These are phyloP conservation scores for Strobilomyces confusus DNA, from an alignment of 768 basidiomycete species.

Conservation along the genomic window DNA sequence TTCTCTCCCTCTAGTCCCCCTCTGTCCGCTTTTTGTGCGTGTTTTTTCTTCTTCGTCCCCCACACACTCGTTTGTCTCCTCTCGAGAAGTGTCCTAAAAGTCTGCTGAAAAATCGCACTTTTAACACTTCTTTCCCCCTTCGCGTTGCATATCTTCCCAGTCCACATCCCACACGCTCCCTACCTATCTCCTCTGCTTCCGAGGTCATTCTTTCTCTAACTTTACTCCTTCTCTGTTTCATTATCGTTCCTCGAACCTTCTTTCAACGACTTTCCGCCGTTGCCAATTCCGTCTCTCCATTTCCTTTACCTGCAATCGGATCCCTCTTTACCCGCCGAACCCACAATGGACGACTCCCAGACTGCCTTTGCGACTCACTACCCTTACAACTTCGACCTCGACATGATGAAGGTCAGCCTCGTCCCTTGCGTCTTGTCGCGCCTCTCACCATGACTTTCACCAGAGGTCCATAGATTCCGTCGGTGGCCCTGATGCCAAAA, in stretches of 20 bases:
- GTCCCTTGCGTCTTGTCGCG: background rate
- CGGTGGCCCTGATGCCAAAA: slow-evolving; percentile 82
- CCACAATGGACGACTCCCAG: slow-evolving; percentile 70
- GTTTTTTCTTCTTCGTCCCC: slow-evolving; percentile 31
- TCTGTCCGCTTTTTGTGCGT: slow-evolving; percentile 38
- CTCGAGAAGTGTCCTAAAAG: slow-evolving; percentile 26
- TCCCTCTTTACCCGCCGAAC: slow-evolving; percentile 20
- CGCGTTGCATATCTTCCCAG: slow-evolving; percentile 27
- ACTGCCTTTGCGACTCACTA: slow-evolving; percentile 68
- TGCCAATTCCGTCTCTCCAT: slow-evolving; percentile 46
- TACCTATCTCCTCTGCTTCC: slow-evolving; percentile 32
- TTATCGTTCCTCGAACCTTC: slow-evolving; percentile 36
- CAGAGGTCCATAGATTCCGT: slow-evolving; percentile 86
- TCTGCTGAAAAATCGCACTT: slow-evolving; percentile 25
- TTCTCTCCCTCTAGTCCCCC: slow-evolving; percentile 26
- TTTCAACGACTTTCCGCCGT: slow-evolving; percentile 43
- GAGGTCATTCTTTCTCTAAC: slow-evolving; percentile 52
- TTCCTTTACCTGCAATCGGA: slow-evolving; percentile 28
- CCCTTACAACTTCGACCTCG: slow-evolving; percentile 76
- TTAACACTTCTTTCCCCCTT: slow-evolving; percentile 21
- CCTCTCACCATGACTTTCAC: background rate
- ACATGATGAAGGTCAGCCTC: slow-evolving; percentile 82
- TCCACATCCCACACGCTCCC: slow-evolving; percentile 42
- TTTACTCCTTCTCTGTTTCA: slow-evolving; percentile 45
- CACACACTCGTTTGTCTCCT: slow-evolving; percentile 31